Evolutionary conservation across 441 rosid genomes (phyloP), one percentile per base, ranked within the genome.

Genomic region (Metrosideros polymorpha): DNA sequence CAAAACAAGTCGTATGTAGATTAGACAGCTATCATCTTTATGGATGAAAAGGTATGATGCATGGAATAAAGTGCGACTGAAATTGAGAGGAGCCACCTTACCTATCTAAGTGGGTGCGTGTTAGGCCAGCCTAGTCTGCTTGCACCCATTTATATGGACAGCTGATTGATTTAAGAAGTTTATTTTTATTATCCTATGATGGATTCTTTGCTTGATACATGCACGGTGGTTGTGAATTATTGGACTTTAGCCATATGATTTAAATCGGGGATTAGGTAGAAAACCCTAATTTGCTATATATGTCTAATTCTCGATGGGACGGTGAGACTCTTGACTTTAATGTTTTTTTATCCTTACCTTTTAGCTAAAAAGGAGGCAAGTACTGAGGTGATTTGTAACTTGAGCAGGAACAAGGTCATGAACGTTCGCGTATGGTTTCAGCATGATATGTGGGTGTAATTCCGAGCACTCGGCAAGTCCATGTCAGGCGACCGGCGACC

Each of bases 381-480:
- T 3, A 22, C 15, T 5, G 4, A 71, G n/a, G 47, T 35, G 79
- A 71, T 71, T 71, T 39, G n/a, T 19, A 35, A 22, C 79, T 22
- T 3, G 47, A 71, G 45, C 0, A 71, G n/a, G 45, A 35, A 12
- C 47, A 39, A 71, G 35, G 19, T 71, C 79, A 24, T 4, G 79
- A 71, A 71, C 22, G 45, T 22, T 71, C 2, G 27, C 3, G 19
- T 19, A 32, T 6, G 45, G 1, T 32, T 35, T 63, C 7, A 18
- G 1, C 25, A 19, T 63, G 32, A 17, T 18, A 63, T 30, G 18
- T 18, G n/a, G 15, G 79, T 9, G 14, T 22, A 22, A 35, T 71
- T 39, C 35, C 4, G 19, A 27, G 79, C n/a, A 0, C 1, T 6
- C 0, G n/a, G 0, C 4, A 71, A 18, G n/a, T 71, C 7, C 1